These are phyloP conservation scores for Boletus subparvulus DNA, from an alignment of 768 basidiomycete species.

Conservation along the genomic window DNA sequence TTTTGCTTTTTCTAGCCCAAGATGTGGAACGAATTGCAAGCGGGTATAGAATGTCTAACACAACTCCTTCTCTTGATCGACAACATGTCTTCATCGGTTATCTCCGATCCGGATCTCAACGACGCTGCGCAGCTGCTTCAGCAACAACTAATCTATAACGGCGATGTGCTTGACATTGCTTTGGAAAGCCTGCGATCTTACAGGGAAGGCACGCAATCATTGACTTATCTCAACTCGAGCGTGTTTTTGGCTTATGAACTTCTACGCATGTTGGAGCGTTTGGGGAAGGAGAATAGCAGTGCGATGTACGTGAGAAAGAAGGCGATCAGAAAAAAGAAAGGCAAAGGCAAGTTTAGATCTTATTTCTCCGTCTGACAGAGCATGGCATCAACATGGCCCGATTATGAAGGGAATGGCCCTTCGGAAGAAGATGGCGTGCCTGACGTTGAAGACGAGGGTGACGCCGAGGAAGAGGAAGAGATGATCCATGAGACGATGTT, in stretches of 20 bases:
- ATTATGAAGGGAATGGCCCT: constrained; percentile 34
- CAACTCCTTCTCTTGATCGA: constrained; percentile 90
- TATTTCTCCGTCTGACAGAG: constrained; percentile 16
- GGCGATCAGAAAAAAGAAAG: constrained; percentile 52
- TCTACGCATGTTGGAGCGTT: constrained; percentile 87
- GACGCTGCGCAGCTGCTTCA: constrained; percentile 83
- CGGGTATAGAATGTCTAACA: constrained; percentile 90
- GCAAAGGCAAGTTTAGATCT: constrained; percentile 42
- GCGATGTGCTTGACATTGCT: constrained; percentile 88
- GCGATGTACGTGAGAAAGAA: constrained; percentile 72
- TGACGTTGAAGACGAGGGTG: constrained; percentile 65
- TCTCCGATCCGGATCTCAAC: constrained; percentile 43
- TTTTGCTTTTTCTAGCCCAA: constrained; percentile 62
- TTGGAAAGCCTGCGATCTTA: constrained; percentile 75
- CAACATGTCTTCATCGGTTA: constrained; percentile 59
- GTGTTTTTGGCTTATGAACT: constrained; percentile 82
- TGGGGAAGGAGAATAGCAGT: constrained; percentile 68
- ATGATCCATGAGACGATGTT: constrained; percentile 82
- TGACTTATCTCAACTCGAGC: constrained; percentile 84
- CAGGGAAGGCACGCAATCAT: constrained; percentile 74
- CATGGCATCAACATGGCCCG: constrained; percentile 8
- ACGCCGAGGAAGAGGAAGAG: constrained; percentile 58
- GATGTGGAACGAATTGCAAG: constrained; percentile 90
- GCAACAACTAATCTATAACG: constrained; percentile 92
- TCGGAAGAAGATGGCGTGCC: constrained; percentile 63